phyloP scores from a whole-genome alignment of 192 early-diverging fungal genomes.

The Nowakowskiella sp. region DNA sequence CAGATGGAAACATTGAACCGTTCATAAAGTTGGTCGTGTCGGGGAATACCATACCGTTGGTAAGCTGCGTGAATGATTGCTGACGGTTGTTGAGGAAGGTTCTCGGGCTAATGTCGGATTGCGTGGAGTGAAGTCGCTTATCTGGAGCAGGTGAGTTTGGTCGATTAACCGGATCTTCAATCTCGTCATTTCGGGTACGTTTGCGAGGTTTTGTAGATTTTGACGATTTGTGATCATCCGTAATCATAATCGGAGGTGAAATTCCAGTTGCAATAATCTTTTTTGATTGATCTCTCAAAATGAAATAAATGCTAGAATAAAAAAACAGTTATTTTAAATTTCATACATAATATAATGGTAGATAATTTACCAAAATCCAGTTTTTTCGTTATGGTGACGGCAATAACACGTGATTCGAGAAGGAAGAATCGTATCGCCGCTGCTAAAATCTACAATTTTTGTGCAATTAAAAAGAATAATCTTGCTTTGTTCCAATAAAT shows the following conservation, averaged over 20 bases:
- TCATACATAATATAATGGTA: no score
- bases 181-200: slow-evolving; percentile 25
- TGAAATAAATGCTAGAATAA: slow-evolving; percentile 63
- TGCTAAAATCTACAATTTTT: slow-evolving; percentile 76
- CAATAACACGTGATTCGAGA: slow-evolving; percentile 96
- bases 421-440: slow-evolving; percentile 81
- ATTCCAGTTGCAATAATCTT: slow-evolving; percentile 65
- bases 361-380: slow-evolving; percentile 72
- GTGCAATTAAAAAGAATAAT: slow-evolving; percentile 85
- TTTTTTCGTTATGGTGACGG: slow-evolving; percentile 88
- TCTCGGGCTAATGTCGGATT: slow-evolving; percentile 10
- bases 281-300: slow-evolving; percentile 58
- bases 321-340: slow-evolving; percentile 3
- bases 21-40: no score
- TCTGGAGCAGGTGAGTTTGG: background rate
- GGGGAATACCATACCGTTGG: no score
- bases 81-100: no score
- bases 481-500: slow-evolving; percentile 67
- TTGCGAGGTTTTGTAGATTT: slow-evolving; percentile 48
- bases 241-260: slow-evolving; percentile 92
- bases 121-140: slow-evolving; percentile 1
- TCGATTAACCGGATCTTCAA: no score
- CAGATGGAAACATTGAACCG: no score
- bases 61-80: no score
- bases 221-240: slow-evolving; percentile 93